Base-by-base conservation (phyloP, 1,139 yeast genomes). In the Suzukiozyma palmioleophila region DNA sequence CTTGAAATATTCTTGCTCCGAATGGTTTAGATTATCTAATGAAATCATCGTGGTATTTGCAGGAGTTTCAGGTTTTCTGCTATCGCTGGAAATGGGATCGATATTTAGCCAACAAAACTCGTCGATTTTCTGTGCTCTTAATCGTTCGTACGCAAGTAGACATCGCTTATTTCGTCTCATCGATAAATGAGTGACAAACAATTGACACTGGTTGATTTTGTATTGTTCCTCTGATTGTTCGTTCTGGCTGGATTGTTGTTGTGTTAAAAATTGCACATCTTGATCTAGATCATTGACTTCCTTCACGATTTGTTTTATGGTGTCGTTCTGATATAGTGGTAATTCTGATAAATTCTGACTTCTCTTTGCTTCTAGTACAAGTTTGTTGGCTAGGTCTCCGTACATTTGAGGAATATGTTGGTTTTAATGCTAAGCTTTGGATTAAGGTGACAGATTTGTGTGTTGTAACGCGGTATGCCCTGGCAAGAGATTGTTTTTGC, bases 81-180 rank as follows among this genome's bases (percentile, higher is more conserved):
- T 39, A 24, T 18, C 32, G 11, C 36, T 26, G 4, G 35, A 48
- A 8, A 57, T 48, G 3, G 75, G 75, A 45, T 71, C 76, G 24
- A 68, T 53, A 45, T 69, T 69, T 32, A 68, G 54, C 98, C 98
- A 92, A 1, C 81, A 79, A 53, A 84, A 62, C 42, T 78, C 79
- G 42, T 78, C 85, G 33, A 92, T 62, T 44, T 80, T 76, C 37
- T 75, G 77, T 1, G 94, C 79, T 38, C 98, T 66, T 21, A 79
- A 71, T 45, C 75, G 71, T 55, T 89, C 87, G 55, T 92, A 88
- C 0, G 96, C 97, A 44, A 92, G 59, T 28, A 92, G 58, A 56
- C 97, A 89, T 42, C 98, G 68, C 58, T 92, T 92, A 60, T 92
- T 89, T 40, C 97, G 67, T 43, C 92, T 73, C 81, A 89, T 81